Evolutionary conservation across 2,329 filamentous ascomycete genomes (phyloP).

Genomic region (Pyrenophora tritici-repentis): DNA sequence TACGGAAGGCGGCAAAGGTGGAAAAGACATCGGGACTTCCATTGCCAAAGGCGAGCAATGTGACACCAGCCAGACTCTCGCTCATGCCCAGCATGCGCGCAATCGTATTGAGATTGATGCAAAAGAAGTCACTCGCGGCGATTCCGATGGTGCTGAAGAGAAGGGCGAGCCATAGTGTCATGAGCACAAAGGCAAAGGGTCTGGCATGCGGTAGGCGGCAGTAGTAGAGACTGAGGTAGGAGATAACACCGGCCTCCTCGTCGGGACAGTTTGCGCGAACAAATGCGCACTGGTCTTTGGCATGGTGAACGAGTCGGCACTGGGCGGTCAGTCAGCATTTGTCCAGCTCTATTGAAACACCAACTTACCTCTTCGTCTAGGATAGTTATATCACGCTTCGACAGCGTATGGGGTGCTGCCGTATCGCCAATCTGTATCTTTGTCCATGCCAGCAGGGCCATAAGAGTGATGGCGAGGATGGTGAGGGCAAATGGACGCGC

Average conservation of each 20-base stretch:
- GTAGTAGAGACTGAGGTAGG: constrained; percentile 90
- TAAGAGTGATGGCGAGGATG: constrained; percentile 35
- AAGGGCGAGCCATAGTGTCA: constrained; percentile 82
- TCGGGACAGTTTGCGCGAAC: constrained; percentile 80
- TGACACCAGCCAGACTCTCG: constrained; percentile 94
- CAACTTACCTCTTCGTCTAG: constrained; percentile 45
- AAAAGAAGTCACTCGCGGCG: constrained; percentile 97
- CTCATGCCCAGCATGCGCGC: constrained; percentile 87
- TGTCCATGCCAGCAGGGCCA: constrained; percentile 37
- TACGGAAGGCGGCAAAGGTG: constrained; percentile 96
- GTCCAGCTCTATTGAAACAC: background rate
- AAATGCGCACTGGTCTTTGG: constrained; percentile 82
- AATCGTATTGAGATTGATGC: constrained; percentile 93
- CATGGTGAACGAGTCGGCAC: constrained; percentile 80
- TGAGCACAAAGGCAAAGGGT: constrained; percentile 76
- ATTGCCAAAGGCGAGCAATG: constrained; percentile 95
- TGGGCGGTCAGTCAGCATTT: constrained; percentile 41
- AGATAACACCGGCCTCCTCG: constrained; percentile 86
- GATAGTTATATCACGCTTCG: constrained; percentile 26
- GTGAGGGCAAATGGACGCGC: constrained; percentile 47
- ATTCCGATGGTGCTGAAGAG: constrained; percentile 98
- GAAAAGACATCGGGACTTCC: constrained; percentile 98
- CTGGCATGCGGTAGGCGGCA: constrained; percentile 72
- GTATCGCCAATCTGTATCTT: constrained; percentile 12
- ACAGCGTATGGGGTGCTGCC: constrained; percentile 6